A percentile compares a stretch with the other conserved stretches of the same genome.
Evolutionary conservation across 2,329 filamentous ascomycete genomes (phyloP).

Genomic region (Neoascochyta sp.): DNA sequence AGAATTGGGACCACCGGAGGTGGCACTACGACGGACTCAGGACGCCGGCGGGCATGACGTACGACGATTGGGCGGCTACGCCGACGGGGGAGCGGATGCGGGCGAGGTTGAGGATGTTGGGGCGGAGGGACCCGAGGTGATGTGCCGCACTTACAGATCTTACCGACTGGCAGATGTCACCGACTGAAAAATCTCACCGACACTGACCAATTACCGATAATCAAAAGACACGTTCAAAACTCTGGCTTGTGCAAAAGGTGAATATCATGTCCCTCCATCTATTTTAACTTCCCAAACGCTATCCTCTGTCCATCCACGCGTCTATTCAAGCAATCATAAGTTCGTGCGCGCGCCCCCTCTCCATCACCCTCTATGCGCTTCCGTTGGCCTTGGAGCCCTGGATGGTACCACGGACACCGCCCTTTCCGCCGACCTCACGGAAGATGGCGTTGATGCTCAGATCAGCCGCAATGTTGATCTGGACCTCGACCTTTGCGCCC

Average conservation of each 20-base stretch:
- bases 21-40: conserved; percentile 32
- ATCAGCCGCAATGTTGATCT: conserved; percentile 80
- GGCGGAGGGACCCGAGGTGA: no score
- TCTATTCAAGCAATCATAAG: conserved; percentile 7
- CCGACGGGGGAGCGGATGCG: conserved; percentile 20
- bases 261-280: no score
- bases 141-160: no score
- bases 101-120: conserved; percentile 19
- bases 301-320: no score
- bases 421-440: conserved; percentile 82
- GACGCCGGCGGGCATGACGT: conserved; percentile 10
- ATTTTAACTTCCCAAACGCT: no score
- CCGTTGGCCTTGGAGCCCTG: conserved; percentile 30
- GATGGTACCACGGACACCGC: conserved; percentile 50
- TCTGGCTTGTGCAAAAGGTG: no score
- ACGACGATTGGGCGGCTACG: conserved; percentile 23
- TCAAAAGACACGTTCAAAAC: no score
- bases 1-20: conserved; percentile 36
- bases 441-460: conserved; percentile 75
- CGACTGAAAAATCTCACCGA: no score
- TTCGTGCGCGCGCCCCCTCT: neutral
- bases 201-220: no score
- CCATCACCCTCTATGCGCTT: conserved; percentile 21
- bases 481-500: conserved; percentile 86
- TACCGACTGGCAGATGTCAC: no score